Evolutionary conservation across 306 rosid species (phyloP).

Genomic region (Acmispon strigosus): DNA sequence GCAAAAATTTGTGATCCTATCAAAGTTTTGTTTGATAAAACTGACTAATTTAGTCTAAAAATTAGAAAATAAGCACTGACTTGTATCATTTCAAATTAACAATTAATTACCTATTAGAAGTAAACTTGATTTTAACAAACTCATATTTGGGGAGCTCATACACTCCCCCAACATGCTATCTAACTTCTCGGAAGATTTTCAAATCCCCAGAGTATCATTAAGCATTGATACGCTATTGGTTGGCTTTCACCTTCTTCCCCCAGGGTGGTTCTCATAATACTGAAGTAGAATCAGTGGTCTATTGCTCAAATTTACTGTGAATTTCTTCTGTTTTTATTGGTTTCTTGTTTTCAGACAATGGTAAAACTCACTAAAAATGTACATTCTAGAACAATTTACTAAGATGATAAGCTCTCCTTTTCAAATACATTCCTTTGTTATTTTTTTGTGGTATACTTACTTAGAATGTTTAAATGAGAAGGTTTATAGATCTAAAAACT

Average conservation of each 20-base stretch:
- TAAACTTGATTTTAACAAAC: not conserved
- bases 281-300: not conserved
- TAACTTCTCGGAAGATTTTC: slow-evolving; percentile 7
- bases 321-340: not conserved
- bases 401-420: slow-evolving; percentile 1
- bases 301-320: not conserved
- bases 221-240: no score
- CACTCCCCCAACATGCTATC: not conserved
- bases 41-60: no score
- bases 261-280: not conserved
- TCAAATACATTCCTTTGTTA: not conserved
- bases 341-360: not conserved
- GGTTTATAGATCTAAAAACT: slow-evolving; percentile 26
- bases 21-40: no score
- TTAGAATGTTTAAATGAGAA: slow-evolving; percentile 14
- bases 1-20: not conserved
- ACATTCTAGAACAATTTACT: not conserved
- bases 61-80: no score
- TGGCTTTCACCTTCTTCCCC: not conserved
- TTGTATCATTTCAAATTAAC: no score
- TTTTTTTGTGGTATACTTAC: not conserved
- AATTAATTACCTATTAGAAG: not conserved
- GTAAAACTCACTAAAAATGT: not conserved
- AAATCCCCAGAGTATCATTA: not conserved
- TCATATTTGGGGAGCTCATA: not conserved